Base-by-base conservation (phyloP, 306 rosid genomes). In the Erythrophleum fordii region DNA sequence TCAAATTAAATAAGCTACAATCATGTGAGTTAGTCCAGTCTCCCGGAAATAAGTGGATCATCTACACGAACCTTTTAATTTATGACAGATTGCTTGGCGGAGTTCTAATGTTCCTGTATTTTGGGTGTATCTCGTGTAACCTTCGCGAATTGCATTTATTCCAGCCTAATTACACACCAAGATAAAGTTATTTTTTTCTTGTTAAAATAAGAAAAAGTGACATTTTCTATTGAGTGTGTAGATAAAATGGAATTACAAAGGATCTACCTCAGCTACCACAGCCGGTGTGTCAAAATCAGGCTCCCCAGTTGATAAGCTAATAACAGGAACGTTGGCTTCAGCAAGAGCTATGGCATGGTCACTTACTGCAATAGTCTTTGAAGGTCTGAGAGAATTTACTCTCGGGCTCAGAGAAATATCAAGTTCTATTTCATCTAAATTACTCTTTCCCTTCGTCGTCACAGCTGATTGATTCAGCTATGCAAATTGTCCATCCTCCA, bases 211-310 rank as follows among this genome's bases (percentile, higher is more conserved):
- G n/a, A n/a, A n/a, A 39, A 39, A 39, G 9, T 39, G 9, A 39
- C 42, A n/a, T 39, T 1, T 39, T 39, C 42, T 0, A 39, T 4
- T 39, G 8, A 6, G 42, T 39, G 4, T 1, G n/a, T n/a, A 31
- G 34, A 31, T 31, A 31, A 1, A 31, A 14, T 26, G 9, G 16
- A 70, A 80, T 16, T 3, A 28, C 17, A n/a, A 28, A 28, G 71
- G 56, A 25, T 12, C 6, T 3, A 22, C 98, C 96, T 94, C 91
- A 0, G 85, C 90, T 0, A 94, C 85, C 16, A 80, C 65, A 52
- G 89, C 16, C 0, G 98, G 98, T 0, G 98, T 94, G 70, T 91
- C 97, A 31, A 94, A 94, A 86, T 94, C 97, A 1, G 98, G 92
- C 55, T 94, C 97, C 22, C 98, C 98, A 6, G 96, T 94, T 0